These are phyloP conservation scores for Theileria luwenshuni DNA, from an alignment of 169 alveolate species.

Conservation along the genomic window DNA sequence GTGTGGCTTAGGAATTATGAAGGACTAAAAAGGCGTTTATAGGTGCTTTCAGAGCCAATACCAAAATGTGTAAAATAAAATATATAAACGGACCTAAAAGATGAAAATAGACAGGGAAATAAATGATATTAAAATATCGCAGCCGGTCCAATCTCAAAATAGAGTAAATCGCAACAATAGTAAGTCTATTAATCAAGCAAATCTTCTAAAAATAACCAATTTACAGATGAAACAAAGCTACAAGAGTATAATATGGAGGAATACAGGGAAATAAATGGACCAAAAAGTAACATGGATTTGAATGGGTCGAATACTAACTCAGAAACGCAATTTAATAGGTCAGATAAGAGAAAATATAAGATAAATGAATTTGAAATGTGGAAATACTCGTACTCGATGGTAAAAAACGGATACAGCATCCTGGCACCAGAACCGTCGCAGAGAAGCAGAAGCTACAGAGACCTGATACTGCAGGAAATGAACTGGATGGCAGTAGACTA, in stretches of 20 bases:
- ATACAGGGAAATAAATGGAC: no score
- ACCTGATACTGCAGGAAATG: conserved; percentile 69
- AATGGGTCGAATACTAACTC: no score
- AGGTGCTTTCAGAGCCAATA: not conserved
- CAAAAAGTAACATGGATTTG: no score
- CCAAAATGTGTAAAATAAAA: conserved; percentile 26
- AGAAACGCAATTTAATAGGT: not conserved
- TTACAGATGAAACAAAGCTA: no score
- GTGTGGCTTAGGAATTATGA: conserved; percentile 5
- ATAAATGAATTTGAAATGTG: conserved; percentile 45
- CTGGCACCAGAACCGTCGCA: conserved; percentile 65
- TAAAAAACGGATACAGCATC: conserved; percentile 38
- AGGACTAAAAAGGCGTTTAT: not conserved
- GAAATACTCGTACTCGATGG: conserved; percentile 18
- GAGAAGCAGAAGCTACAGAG: conserved; percentile 65
- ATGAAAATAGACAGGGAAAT: conserved; percentile 18
- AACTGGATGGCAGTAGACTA: conserved; percentile 74
- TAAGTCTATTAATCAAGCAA: conserved; percentile 1
- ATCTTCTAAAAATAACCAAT: not conserved
- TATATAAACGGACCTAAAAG: conserved; percentile 5
- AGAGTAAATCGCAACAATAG: not conserved
- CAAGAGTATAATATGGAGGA: not conserved
- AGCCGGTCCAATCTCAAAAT: conserved; percentile 10
- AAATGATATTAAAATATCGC: conserved; percentile 11
- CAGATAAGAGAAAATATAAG: conserved; percentile 8